Evolutionary conservation across 1,284 basidiomycete genomes (phyloP), one percentile per base, ranked within the genome.

Genomic region (Puccinia polysora): DNA sequence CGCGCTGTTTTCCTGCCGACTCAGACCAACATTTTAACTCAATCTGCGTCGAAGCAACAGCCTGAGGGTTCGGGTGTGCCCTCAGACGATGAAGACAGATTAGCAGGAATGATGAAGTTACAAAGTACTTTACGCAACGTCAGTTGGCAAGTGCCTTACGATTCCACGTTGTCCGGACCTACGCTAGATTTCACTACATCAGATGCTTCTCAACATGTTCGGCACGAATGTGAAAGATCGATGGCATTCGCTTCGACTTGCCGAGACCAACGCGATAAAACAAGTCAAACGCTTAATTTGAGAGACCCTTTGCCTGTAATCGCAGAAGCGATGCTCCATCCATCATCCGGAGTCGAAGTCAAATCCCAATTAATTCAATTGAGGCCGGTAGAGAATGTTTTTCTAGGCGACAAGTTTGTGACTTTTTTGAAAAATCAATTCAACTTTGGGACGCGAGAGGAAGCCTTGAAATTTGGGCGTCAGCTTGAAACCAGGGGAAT

Each of bases 71-170:
- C n/a, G 8, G 38, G 58, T 63, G 25, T 53, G 4, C 47, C 68
- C 32, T 65, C 64, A 40, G 64, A 65, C 30, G 60, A 81, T 75
- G 94, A 97, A 80, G 87, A 88, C 18, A 86, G 91, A 25, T 84
- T 97, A 40, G 82, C 90, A 20, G 95, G 94, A 0, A 94, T 93
- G 62, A 90, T 94, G 94, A 74, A 91, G 95, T 76, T 85, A 91
- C 52, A 92, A 96, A 79, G 86, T 86, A 0, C 83, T 83, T 76
- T 32, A 38, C n/a, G 89, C 88, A 70, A 86, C 85, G 80, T 93
- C 89, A 47, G 36, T 43, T 72, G 69, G 69, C 49, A 55, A 43
- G 20, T 36, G 25, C 14, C 50, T 20, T 47, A 28, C 4, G 68
- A 71, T 55, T 71, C 58, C 28, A 32, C 58, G 15, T 53, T 52